These are phyloP conservation scores for Celoporthe dispersa DNA, from an alignment of 2,329 filamentous ascomycete species.

Conservation along the genomic window DNA sequence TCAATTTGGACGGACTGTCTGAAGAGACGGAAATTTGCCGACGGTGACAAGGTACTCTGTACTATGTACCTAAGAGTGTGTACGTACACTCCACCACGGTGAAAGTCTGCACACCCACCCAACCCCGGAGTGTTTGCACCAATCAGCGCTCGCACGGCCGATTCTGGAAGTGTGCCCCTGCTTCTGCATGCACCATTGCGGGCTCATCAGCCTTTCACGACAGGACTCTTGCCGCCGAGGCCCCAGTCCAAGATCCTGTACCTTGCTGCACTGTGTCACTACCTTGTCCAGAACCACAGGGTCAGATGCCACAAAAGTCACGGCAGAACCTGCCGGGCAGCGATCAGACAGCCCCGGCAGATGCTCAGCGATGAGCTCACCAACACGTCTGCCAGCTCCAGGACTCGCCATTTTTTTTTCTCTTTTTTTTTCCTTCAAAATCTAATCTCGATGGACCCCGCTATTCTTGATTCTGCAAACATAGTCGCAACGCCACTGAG, in stretches of 20 bases:
- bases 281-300: not conserved
- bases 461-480: conserved; percentile 12
- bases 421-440: too few relatives aligned
- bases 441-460: conserved; percentile 7
- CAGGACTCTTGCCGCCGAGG: conserved; percentile 44
- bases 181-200: conserved; percentile 30
- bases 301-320: not conserved
- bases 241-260: conserved; percentile 10
- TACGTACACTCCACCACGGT: conserved; percentile 5
- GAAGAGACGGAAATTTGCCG: conserved; percentile 25
- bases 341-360: conserved; percentile 9
- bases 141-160: conserved; percentile 16
- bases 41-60: conserved; percentile 4
- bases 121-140: conserved; percentile 28
- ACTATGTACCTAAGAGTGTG: not conserved
- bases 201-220: conserved; percentile 45
- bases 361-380: conserved; percentile 2
- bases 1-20: conserved; percentile 9
- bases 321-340: not conserved
- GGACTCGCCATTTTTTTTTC: conserved; percentile 5
- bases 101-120: conserved; percentile 17
- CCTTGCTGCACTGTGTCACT: conserved; percentile 8
- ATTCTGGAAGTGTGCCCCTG: conserved; percentile 21
- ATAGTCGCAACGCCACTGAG: conserved; percentile 23
- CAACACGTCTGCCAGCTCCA: not conserved